Evolutionary conservation across 1,284 basidiomycete species (phyloP), one percentile per base, ranked within the genome.

Genomic region (Neolentinus lepideus): DNA sequence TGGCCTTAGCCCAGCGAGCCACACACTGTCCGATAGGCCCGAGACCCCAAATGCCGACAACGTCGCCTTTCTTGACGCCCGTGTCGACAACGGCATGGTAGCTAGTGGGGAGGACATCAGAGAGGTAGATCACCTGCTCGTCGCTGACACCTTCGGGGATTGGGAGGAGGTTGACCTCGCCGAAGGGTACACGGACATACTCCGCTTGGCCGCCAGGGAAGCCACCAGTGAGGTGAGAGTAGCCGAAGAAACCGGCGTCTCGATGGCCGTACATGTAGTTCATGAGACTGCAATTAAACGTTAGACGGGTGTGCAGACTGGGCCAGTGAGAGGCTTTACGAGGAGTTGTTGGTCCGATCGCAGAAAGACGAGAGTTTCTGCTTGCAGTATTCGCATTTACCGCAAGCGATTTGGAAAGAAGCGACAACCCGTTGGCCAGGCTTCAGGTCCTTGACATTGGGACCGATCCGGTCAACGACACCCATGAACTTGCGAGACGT

Each of bases 341-440:
- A 76, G 9, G 83, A 85, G 56, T 79, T 75, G 69, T 90, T 90
- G 16, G 86, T 90, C 21, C 73, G 69, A 57, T 89, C 83, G 65
- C 89, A 92, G 69, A 88, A 83, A 1, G 82, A 85, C 0, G 83
- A 85, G 0, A 86, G 71, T 61, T 88, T 86, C 64, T 88, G 69
- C 67, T 89, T 73, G 77, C 88, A 92, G 67, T 80, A 90, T 46
- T 74, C 66, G 70, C 90, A 92, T 46, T 82, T 74, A 3, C 90
- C 89, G 63, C 90, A 92, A 0, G 85, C 84, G 54, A 90, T 83
- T 62, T 90, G 86, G 80, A 91, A 92, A 0, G 83, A 84, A 0
- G 81, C 79, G 12, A 91, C 88, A 53, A 90, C 86, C 11, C 86
- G 78, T 61, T 90, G 80, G 14, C 88, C 87, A 3, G 71, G 59